Conservation (phyloP, 2,329 filamentous ascomycete species). For the Sarocladiaceae sp. region DNA sequence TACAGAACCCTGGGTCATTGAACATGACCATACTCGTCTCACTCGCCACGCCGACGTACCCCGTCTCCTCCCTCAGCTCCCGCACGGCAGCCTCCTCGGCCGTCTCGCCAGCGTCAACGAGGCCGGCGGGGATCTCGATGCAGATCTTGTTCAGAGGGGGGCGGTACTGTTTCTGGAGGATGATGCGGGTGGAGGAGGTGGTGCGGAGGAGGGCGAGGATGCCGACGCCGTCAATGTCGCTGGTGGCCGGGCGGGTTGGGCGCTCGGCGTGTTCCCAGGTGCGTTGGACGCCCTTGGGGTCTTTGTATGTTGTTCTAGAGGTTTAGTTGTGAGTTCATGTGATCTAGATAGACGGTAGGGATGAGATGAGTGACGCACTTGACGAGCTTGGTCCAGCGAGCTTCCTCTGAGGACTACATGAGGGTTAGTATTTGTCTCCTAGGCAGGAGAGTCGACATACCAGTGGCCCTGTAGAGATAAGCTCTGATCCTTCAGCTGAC, state of each 20-base stretch:
- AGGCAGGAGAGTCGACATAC: constrained; percentile 25
- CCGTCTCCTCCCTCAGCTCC: constrained; percentile 61
- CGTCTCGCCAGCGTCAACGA: constrained; percentile 57
- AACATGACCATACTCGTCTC: constrained; percentile 62
- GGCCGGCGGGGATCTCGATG: constrained; percentile 59
- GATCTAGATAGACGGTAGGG: not conserved
- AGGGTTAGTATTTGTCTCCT: not conserved
- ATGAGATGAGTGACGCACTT: constrained; percentile 33
- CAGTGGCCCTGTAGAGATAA: constrained; percentile 37
- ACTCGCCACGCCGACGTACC: constrained; percentile 50
- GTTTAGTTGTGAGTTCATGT: constrained; percentile 6
- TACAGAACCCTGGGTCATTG: constrained; percentile 61
- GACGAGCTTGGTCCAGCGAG: constrained; percentile 53
- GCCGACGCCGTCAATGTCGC: constrained; percentile 65
- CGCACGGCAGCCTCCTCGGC: constrained; percentile 55
- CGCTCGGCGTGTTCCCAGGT: constrained; percentile 70
- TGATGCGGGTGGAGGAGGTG: constrained; percentile 44
- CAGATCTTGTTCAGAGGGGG: constrained; percentile 53
- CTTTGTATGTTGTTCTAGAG: constrained; percentile 54
- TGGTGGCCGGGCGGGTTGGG: constrained; percentile 55
- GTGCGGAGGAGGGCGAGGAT: constrained; percentile 63
- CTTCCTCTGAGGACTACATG: constrained; percentile 41
- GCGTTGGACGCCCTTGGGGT: constrained; percentile 51
- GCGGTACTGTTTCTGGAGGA: constrained; percentile 62
- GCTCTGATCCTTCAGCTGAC: constrained; percentile 36